These are phyloP conservation scores for Neurospora hispaniola DNA, from an alignment of 495 filamentous ascomycete genomes.

Conservation along the genomic window DNA sequence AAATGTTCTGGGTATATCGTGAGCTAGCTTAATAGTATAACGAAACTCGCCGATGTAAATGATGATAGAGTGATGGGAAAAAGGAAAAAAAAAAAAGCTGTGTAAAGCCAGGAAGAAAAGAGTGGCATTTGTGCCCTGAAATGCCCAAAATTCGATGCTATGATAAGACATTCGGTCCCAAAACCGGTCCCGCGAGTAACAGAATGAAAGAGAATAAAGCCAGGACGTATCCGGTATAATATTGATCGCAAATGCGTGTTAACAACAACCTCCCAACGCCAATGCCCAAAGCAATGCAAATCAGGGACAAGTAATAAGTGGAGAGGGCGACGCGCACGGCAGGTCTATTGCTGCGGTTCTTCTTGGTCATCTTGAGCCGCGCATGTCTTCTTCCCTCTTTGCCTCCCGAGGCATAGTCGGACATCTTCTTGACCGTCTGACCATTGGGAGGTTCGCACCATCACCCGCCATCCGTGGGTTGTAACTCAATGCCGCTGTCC, in stretches of 20 bases:
- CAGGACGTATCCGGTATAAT: not conserved
- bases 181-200: not conserved
- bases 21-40: not conserved
- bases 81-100: not conserved
- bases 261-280: not conserved
- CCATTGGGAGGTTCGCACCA: slow-evolving; percentile 1
- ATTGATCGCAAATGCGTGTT: not conserved
- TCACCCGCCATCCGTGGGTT: slow-evolving; percentile 25
- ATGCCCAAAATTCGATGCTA: not conserved
- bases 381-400: not conserved
- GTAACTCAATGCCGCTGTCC: slow-evolving; percentile 42
- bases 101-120: not conserved
- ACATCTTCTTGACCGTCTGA: not conserved
- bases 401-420: not conserved
- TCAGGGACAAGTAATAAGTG: not conserved
- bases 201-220: not conserved
- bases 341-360: not conserved
- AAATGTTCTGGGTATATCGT: not conserved
- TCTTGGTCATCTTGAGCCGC: not conserved
- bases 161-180: not conserved
- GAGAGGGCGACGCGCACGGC: not conserved
- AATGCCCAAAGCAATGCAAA: not conserved
- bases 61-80: not conserved
- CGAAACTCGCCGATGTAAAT: not conserved
- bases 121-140: not conserved